phyloP scores from a whole-genome alignment of 768 basidiomycete species.

The Tylopilus rubrobrunneus region DNA sequence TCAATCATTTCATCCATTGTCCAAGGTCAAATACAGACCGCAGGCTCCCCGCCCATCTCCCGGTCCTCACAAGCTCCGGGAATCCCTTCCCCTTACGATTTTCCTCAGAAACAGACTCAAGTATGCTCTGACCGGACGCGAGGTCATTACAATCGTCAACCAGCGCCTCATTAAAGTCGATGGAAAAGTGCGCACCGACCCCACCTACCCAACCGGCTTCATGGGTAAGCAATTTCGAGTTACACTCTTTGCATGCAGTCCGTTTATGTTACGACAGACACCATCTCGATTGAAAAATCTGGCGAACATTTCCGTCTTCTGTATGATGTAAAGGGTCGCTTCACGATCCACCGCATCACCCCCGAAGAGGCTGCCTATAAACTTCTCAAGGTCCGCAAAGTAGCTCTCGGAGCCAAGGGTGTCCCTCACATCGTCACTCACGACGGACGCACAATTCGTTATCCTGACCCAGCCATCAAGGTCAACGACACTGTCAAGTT shows the following conservation, averaged over 20 bases:
- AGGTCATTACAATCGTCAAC: constrained; percentile 92
- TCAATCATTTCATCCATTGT: neutral
- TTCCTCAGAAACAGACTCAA: constrained; percentile 99
- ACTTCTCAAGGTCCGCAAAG: constrained; percentile 89
- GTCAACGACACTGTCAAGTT: constrained; percentile 98
- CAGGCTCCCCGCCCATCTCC: constrained; percentile 96
- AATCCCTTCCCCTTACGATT: constrained; percentile 94
- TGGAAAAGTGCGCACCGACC: constrained; percentile 96
- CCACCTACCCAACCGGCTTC: constrained; percentile 96
- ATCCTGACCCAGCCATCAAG: constrained; percentile 92
- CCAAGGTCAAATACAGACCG: constrained; percentile 8
- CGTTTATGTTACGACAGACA: constrained; percentile 52
- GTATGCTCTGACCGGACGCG: constrained; percentile 95
- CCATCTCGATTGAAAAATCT: constrained; percentile 95
- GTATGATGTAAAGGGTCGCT: constrained; percentile 99
- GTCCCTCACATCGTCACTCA: constrained; percentile 98
- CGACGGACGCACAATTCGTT: constrained; percentile 99
- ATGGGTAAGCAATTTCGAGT: constrained; percentile 61
- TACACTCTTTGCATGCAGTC: neutral
- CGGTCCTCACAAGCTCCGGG: constrained; percentile 98
- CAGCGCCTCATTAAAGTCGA: constrained; percentile 99
- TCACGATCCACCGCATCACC: constrained; percentile 99
- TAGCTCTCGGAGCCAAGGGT: constrained; percentile 88
- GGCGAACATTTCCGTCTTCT: constrained; percentile 99
- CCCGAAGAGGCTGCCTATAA: constrained; percentile 96